Evolutionary conservation across 2,329 filamentous ascomycete species (phyloP).

Genomic region (Phyllosticta citrichinensis): DNA sequence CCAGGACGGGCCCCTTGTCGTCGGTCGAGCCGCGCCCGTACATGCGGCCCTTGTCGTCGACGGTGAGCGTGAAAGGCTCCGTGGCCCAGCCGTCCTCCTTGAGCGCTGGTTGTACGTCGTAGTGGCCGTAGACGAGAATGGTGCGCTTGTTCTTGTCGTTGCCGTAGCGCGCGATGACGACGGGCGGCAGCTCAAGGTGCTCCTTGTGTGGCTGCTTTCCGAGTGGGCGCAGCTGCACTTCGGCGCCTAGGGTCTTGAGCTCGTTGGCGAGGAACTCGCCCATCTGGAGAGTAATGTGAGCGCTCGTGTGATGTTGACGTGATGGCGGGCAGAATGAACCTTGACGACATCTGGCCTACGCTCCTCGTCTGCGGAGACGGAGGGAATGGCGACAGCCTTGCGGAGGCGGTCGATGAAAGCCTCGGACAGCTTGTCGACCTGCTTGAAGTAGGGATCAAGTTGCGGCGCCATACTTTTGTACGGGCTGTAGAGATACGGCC

Average conservation of each 20-base stretch:
- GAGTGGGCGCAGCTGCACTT: conserved; percentile 75
- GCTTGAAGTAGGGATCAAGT: conserved; percentile 84
- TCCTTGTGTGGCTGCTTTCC: conserved; percentile 90
- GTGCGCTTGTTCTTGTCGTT: conserved; percentile 87
- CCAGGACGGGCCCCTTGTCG: conserved; percentile 94
- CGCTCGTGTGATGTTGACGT: background rate
- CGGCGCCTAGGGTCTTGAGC: conserved; percentile 72
- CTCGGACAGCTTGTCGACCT: conserved; percentile 71
- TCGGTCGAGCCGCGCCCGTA: conserved; percentile 92
- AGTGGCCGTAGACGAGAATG: conserved; percentile 95
- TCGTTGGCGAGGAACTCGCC: conserved; percentile 79
- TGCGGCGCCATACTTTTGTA: conserved; percentile 77
- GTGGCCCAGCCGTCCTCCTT: conserved; percentile 93
- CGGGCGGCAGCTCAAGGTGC: conserved; percentile 81
- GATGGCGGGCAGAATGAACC: conserved; percentile 28
- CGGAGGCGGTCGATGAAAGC: conserved; percentile 83
- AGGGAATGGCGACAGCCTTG: conserved; percentile 91
- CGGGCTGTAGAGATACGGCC: conserved; percentile 40
- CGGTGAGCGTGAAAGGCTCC: conserved; percentile 78
- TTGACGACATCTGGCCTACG: conserved; percentile 85
- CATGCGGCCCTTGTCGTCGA: conserved; percentile 91
- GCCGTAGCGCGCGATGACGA: conserved; percentile 85
- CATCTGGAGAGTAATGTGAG: conserved; percentile 48
- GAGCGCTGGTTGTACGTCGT: conserved; percentile 93
- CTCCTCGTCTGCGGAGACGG: conserved; percentile 83